These are phyloP conservation scores for Euphorbia corollata DNA, from an alignment of 441 rosid genomes.

Conservation along the genomic window DNA sequence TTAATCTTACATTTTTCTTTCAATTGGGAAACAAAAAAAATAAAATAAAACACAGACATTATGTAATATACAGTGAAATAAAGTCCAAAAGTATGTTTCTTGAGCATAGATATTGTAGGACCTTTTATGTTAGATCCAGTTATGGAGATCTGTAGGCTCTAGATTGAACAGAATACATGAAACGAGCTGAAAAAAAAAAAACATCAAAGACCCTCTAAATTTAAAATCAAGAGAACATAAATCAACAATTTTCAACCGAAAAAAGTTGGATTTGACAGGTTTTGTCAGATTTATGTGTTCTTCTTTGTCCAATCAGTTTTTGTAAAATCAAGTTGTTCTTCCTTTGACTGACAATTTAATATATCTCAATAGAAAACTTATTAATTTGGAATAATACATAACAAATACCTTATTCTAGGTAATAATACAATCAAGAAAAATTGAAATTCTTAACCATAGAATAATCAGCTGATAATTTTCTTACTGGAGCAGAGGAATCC, in stretches of 20 bases:
- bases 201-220: constrained; percentile 30
- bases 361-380: constrained; percentile 6
- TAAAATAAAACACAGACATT: background rate
- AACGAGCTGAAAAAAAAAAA: constrained; percentile 20
- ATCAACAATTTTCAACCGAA: constrained; percentile 9
- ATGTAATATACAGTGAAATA: background rate
- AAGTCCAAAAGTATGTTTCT: constrained; percentile 10
- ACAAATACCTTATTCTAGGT: constrained; percentile 6
- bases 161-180: constrained; percentile 16
- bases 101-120: constrained; percentile 17
- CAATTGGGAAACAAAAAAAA: background rate
- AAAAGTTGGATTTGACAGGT: constrained; percentile 21
- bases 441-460: constrained; percentile 36
- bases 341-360: constrained; percentile 24
- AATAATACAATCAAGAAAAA: constrained; percentile 27
- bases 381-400: background rate
- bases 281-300: constrained; percentile 24
- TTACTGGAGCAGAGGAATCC: constrained; percentile 17
- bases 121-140: constrained; percentile 4
- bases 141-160: constrained; percentile 23
- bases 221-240: constrained; percentile 36
- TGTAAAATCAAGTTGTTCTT: constrained; percentile 27
- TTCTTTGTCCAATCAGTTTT: constrained; percentile 23
- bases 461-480: constrained; percentile 31
- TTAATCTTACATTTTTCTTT: background rate